Evolutionary conservation across 2,329 filamentous ascomycete genomes (phyloP).

Genomic region (Chrysosphaeria jannelii): DNA sequence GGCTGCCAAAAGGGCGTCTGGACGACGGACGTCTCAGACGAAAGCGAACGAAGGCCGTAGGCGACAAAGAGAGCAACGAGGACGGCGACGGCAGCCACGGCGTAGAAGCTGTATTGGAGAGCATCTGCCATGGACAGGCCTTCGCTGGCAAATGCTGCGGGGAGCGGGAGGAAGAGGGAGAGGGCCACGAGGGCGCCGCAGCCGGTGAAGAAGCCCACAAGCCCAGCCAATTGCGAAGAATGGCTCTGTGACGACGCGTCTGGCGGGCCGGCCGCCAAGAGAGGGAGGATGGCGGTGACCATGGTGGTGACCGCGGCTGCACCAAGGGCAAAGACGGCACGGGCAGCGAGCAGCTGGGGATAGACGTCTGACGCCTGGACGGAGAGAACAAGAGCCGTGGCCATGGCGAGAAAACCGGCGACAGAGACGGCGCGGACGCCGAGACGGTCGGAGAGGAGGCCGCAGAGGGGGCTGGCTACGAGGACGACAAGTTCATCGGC

Average conservation of each 20-base stretch:
- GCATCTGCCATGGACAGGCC: constrained; percentile 46
- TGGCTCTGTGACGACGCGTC: constrained; percentile 9
- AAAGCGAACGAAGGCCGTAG: constrained; percentile 36
- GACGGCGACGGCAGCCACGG: constrained; percentile 46
- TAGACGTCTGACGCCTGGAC: constrained; percentile 73
- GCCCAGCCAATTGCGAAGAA: constrained; percentile 41
- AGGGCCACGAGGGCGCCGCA: constrained; percentile 72
- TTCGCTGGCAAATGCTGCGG: constrained; percentile 42
- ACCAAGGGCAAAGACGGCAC: constrained; percentile 68
- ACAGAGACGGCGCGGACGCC: constrained; percentile 46
- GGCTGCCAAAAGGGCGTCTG: constrained; percentile 23
- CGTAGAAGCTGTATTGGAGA: constrained; percentile 62
- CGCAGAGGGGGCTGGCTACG: constrained; percentile 55
- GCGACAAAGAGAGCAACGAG: constrained; percentile 45
- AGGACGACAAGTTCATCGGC: constrained; percentile 59
- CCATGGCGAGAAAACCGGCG: constrained; percentile 57
- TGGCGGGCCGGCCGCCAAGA: constrained; percentile 22
- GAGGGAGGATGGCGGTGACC: constrained; percentile 83
- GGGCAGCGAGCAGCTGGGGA: constrained; percentile 57
- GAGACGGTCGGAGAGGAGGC: constrained; percentile 43
- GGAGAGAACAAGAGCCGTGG: constrained; percentile 43
- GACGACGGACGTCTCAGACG: constrained; percentile 11
- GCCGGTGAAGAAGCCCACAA: constrained; percentile 78
- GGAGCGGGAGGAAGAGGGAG: constrained; percentile 56
- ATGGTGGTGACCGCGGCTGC: constrained; percentile 86